Percentiles rank a stretch among this genome's conserved stretches.
Evolutionary conservation across 2,329 filamentous ascomycete genomes (phyloP).

Genomic region (Colletotrichum navitas): DNA sequence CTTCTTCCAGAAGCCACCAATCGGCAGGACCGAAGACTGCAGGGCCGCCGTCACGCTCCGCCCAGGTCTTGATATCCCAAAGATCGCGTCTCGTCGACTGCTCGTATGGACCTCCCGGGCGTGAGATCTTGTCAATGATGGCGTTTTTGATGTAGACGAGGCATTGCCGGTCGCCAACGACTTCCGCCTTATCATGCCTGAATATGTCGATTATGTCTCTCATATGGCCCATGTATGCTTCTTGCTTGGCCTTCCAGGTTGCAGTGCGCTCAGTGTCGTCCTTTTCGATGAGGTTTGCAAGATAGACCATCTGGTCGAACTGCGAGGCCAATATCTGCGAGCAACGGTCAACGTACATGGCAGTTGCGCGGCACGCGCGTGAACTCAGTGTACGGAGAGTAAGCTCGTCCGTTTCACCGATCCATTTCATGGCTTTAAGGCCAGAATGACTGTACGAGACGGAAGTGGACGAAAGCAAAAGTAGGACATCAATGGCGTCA

Average conservation of each 20-base stretch:
- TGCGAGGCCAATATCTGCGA: conserved; percentile 38
- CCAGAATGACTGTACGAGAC: background rate
- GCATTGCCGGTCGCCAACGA: conserved; percentile 15
- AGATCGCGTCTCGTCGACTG: background rate
- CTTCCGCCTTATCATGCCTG: background rate
- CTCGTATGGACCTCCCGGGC: background rate
- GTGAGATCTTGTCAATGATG: conserved; percentile 8
- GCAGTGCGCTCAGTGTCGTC: background rate
- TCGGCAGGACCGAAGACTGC: conserved; percentile 6
- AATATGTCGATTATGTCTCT: conserved; percentile 29
- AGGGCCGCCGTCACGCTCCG: conserved; percentile 4
- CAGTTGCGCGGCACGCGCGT: background rate
- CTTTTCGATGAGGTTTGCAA: conserved; percentile 2
- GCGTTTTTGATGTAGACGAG: background rate
- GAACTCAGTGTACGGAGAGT: background rate
- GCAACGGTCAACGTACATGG: conserved; percentile 10
- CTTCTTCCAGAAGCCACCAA: conserved; percentile 22
- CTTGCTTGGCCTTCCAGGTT: conserved; percentile 20
- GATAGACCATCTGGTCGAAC: conserved; percentile 45
- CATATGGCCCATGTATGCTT: conserved; percentile 36
- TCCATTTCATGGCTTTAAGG: conserved; percentile 12
- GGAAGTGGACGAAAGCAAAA: conserved; percentile 20
- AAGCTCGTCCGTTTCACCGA: background rate
- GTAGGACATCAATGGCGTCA: conserved; percentile 25
- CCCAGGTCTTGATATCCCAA: conserved; percentile 26